These are phyloP conservation scores for Selenicereus undatus DNA, from an alignment of 148 eudicot genomes.

Conservation along the genomic window DNA sequence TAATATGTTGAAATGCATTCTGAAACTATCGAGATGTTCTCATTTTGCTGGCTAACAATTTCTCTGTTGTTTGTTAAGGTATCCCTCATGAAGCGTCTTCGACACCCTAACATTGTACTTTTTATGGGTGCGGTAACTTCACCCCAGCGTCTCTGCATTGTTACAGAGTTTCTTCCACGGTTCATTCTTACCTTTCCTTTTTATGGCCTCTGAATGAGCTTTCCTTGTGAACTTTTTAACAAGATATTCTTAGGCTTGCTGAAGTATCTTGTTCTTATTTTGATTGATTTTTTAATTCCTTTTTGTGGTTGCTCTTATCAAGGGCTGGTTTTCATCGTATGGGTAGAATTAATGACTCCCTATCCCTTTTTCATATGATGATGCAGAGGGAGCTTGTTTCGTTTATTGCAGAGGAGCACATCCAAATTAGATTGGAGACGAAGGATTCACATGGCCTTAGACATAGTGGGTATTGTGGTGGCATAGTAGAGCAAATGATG, in stretches of 20 bases:
- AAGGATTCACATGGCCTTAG: constrained; percentile 89
- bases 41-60: neutral
- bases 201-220: constrained; percentile 5
- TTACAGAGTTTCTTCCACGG: constrained; percentile 99
- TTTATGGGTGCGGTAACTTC: constrained; percentile 99
- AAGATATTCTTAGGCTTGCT: neutral
- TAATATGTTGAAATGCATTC: neutral
- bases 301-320: constrained; percentile 1
- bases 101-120: constrained; percentile 93
- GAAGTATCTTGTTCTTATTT: constrained; percentile 1
- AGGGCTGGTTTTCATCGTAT: neutral
- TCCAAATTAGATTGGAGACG: constrained; percentile 91
- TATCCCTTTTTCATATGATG: constrained; percentile 16
- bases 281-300: neutral
- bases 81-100: constrained; percentile 95
- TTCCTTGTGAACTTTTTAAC: neutral
- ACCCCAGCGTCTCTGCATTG: constrained; percentile 90
- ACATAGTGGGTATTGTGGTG: constrained; percentile 59
- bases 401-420: constrained; percentile 64
- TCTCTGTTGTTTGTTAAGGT: constrained; percentile 47
- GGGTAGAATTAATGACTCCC: constrained; percentile 2
- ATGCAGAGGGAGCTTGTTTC: constrained; percentile 88
- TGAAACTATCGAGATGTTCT: neutral
- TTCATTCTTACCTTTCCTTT: constrained; percentile 33
- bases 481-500: neutral